Percentiles rank a stretch among this genome's conserved stretches.
phyloP scores from a whole-genome alignment of 1,284 basidiomycete genomes.

The Melampsora americana region DNA sequence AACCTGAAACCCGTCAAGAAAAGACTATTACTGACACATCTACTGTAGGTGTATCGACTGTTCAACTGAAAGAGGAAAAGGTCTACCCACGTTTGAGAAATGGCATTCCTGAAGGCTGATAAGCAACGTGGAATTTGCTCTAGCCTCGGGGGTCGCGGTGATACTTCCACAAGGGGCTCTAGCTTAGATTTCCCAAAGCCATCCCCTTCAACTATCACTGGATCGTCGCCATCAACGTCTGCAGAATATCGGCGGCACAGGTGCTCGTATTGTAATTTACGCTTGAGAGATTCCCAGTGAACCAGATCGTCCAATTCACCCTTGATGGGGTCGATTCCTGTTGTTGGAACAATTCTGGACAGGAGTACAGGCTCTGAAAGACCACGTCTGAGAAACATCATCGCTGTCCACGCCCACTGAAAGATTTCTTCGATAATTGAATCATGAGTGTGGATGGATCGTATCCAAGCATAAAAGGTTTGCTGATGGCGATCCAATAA shows the following conservation, averaged over 20 bases:
- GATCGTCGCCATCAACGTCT: constrained; percentile 48
- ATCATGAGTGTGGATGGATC: constrained; percentile 41
- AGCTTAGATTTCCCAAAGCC: constrained; percentile 44
- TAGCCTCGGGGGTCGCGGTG: constrained; percentile 25
- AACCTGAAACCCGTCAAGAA: too few relatives aligned
- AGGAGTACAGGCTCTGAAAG: constrained; percentile 36
- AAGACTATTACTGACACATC: too few relatives aligned
- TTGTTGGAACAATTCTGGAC: constrained; percentile 41
- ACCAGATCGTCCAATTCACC: constrained; percentile 36
- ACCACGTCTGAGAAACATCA: constrained; percentile 39
- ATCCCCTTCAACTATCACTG: constrained; percentile 49
- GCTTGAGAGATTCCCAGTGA: constrained; percentile 31
- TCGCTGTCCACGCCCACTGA: constrained; percentile 47
- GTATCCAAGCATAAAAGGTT: constrained; percentile 36
- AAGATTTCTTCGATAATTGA: constrained; percentile 49
- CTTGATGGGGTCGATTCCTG: constrained; percentile 30
- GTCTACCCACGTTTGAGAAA: constrained; percentile 20
- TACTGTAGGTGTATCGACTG: too few relatives aligned
- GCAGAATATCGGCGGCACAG: constrained; percentile 43
- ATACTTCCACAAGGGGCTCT: constrained; percentile 40
- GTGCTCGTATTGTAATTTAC: constrained; percentile 40
- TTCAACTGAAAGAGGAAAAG: not conserved
- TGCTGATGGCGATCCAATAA: constrained; percentile 34
- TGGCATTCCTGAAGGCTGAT: constrained; percentile 18
- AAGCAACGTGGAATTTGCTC: constrained; percentile 32